phyloP scores from a whole-genome alignment of 495 filamentous ascomycete genomes.

The Penicillium canariense region DNA sequence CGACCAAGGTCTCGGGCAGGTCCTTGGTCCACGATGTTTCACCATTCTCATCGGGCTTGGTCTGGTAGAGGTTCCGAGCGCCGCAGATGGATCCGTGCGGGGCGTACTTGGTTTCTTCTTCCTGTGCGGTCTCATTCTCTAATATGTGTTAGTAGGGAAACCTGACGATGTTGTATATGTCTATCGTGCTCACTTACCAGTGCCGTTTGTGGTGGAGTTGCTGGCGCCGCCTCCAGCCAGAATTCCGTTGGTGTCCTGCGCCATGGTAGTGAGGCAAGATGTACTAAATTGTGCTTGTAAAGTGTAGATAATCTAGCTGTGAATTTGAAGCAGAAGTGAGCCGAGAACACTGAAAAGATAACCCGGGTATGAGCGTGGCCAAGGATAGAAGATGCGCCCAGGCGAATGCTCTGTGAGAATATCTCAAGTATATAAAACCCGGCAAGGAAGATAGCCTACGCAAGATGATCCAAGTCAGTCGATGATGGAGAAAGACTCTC shows the following conservation, averaged over 20 bases:
- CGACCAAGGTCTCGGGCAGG: constrained; percentile 43
- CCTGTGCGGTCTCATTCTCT: neutral
- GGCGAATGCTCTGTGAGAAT: no score
- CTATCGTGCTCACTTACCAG: neutral
- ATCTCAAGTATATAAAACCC: no score
- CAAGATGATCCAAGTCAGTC: no score
- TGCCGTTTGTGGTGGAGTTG: neutral
- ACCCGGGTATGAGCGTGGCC: no score
- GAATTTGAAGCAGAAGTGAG: neutral
- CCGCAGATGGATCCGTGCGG: constrained; percentile 26
- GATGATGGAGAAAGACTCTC: no score
- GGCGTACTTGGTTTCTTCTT: constrained; percentile 10
- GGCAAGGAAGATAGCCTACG: no score
- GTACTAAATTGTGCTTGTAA: neutral
- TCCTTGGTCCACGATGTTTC: constrained; percentile 33
- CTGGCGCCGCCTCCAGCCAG: no score
- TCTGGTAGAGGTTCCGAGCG: constrained; percentile 33
- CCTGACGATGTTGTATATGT: neutral
- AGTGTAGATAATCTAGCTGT: no score
- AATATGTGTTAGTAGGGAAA: neutral
- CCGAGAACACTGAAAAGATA: no score
- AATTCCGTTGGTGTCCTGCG: neutral
- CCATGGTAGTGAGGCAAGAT: neutral
- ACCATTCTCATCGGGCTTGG: constrained; percentile 23
- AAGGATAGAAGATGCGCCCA: no score